These are phyloP conservation scores for Aspergillus affinis DNA, from an alignment of 495 filamentous ascomycete genomes.

Conservation along the genomic window DNA sequence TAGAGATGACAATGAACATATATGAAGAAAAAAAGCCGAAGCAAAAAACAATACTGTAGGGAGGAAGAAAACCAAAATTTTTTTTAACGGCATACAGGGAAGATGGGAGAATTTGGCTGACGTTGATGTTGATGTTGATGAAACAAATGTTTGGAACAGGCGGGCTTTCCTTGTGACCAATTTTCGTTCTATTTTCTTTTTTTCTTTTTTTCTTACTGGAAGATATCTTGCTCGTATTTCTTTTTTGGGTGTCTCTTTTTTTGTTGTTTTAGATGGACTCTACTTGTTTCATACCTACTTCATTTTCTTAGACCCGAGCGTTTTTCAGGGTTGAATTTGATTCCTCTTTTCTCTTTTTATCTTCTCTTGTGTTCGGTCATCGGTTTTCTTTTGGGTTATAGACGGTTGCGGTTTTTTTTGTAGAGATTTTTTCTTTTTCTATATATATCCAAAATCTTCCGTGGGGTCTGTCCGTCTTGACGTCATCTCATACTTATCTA, in stretches of 20 bases:
- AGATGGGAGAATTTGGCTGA: conserved; percentile 6
- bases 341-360: conserved; percentile 11
- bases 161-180: neutral
- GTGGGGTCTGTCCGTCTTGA: too few relatives aligned
- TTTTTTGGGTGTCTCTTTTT: conserved; percentile 16
- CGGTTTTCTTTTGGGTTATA: neutral
- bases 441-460: too few relatives aligned
- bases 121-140: neutral
- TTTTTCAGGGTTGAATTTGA: conserved; percentile 23
- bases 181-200: conserved; percentile 15
- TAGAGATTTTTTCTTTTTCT: neutral
- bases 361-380: neutral
- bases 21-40: conserved; percentile 8
- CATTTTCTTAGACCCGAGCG: conserved; percentile 28
- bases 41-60: conserved; percentile 25
- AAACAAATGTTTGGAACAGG: neutral
- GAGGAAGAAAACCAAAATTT: conserved; percentile 20
- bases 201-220: conserved; percentile 16
- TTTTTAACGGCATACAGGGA: conserved; percentile 22
- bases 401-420: neutral
- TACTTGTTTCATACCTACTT: conserved; percentile 30
- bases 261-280: conserved; percentile 23
- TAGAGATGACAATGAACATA: conserved; percentile 35
- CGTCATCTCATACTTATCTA: too few relatives aligned
- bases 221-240: conserved; percentile 20